Base-by-base conservation (phyloP, 805 yeast genomes). In the Candida hungchunana region DNA sequence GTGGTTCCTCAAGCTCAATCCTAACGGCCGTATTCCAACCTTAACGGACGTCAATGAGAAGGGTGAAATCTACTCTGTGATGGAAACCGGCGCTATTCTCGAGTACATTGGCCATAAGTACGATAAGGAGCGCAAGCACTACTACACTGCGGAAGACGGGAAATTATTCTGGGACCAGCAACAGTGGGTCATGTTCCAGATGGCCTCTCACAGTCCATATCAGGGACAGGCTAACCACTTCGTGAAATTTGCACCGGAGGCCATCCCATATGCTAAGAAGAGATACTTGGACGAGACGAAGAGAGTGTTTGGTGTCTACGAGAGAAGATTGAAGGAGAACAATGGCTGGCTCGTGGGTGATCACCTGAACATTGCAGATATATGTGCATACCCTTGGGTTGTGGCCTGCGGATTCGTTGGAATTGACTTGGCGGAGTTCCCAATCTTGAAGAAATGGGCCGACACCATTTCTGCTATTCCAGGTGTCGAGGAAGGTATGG, bases 1-100 rank as follows among this genome's bases (percentile, higher is more conserved):
- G 6, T 73, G 80, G 79, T 79, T 63, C 45, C 51, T 75, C 32
- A 62, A 70, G 36, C 55, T 75, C 50, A 76, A 78, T 53, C 78
- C 81, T 15, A 77, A 79, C 47, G 84, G 86, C 5, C 62, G 77
- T 47, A 73, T 80, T 32, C 86, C 87, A 18, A 67, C 77, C 0
- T 55, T 80, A 23, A 62, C 53, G 23, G 67, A 64, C 30, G 60
- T 52, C 23, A 51, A 56, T 29, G 39, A 50, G 5, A 35, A 68
- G 6, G 79, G 77, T 4, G 56, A 69, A 26, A 54, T 54, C 7
- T 63, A 64, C 20, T 59, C 71, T 16, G 51, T 80, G 18, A 67
- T 69, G 46, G 85, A 79, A 57, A 66, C 79, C 22, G 84, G 73
- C 20, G 82, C 85, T 2, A 78, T 79, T 42, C 53, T 80, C 56